Base-by-base conservation (phyloP, 2,329 filamentous ascomycete genomes). In the Metarhizium rileyi region DNA sequence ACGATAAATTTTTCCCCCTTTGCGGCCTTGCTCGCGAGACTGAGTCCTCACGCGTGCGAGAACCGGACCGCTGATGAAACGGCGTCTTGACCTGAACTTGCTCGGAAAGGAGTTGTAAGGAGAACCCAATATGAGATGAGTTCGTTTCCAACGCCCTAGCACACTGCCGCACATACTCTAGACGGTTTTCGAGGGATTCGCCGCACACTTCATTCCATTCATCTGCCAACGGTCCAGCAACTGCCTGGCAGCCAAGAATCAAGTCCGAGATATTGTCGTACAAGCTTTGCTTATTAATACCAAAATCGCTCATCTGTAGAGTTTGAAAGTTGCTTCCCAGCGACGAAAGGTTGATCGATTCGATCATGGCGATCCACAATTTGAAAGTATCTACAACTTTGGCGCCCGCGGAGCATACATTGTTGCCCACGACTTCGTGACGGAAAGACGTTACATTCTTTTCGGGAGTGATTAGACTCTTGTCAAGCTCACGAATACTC, bases 181-280 rank as follows among this genome's bases (percentile, higher is more conserved):
- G 69, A 22, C 93, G 83, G 56, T 88, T 88, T 61, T 96, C 91
- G 27, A 98, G 73, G 7, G 90, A 87, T 63, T 95, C 89, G 2
- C 90, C 89, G 41, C 90, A 83, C n/a, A 90, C 75, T 63, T 95
- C 90, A 4, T 90, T 82, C 93, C 93, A 98, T 68, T 98, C 93
- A 63, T 98, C 93, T 8, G 86, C 87, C 41, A 98, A 69, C 5
- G 93, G 93, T 8, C 88, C 88, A 5, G 90, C 87, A n/a, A 97
- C 86, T 23, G 87, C 83, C 67, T 98, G 93, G 61, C 90, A 96
- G 51, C 85, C 83, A 46, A 95, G 70, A 4, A 97, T 71, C 26
- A 98, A 77, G 63, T 97, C 93, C 8, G 90, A 90, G 49, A 95
- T 86, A 52, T 90, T 86, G 66, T 97, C 93, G 66, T 97, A 97